Evolutionary conservation across 768 basidiomycete species (phyloP), one percentile per base, ranked within the genome.

Genomic region (Phylloporus sp.): DNA sequence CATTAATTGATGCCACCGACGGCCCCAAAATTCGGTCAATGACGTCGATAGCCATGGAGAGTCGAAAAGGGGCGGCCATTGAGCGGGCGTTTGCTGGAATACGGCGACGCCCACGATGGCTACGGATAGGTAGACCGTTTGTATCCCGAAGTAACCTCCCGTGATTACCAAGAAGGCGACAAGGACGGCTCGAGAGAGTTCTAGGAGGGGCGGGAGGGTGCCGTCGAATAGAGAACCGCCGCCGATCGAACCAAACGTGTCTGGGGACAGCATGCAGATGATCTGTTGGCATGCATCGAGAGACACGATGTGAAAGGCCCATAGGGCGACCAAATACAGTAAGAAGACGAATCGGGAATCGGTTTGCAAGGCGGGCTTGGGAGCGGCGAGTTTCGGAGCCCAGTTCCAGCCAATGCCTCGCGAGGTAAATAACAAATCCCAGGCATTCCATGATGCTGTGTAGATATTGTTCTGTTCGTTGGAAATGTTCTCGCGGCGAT

Each of bases 1-100:
- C 60, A 84, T 79, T 14, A 80, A 44, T 50, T 84, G 82, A 55
- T 87, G 85, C 84, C 84, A 86, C 23, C 79, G 69, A 38, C 53
- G 61, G 0, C 75, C 69, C 85, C 85, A 87, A 36, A 82, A 75
- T 7, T 84, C 75, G 32, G 69, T 66, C 38, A 86, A 57, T 6
- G 82, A 84, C 3, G 77, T 77, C 11, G 79, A 62, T 20, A 57
- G 37, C 76, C 78, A 86, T 3, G 84, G 85, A 6, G 65, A 34
- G 43, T 76, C 63, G 63, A 84, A 85, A 5, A 79, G 45, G 1
- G 81, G 83, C 0, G 83, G 84, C 79, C 82, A 86, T 41, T 79
- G 70, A 4, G 66, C 65, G 1, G 75, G 74, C 26, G 62, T 55
- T 51, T 82, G 79, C 4, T 59, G 56, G 22, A 83, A 70, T 26